Conservation (phyloP, 2,329 filamentous ascomycete genomes). For the Thermomyces lanuginosus region DNA sequence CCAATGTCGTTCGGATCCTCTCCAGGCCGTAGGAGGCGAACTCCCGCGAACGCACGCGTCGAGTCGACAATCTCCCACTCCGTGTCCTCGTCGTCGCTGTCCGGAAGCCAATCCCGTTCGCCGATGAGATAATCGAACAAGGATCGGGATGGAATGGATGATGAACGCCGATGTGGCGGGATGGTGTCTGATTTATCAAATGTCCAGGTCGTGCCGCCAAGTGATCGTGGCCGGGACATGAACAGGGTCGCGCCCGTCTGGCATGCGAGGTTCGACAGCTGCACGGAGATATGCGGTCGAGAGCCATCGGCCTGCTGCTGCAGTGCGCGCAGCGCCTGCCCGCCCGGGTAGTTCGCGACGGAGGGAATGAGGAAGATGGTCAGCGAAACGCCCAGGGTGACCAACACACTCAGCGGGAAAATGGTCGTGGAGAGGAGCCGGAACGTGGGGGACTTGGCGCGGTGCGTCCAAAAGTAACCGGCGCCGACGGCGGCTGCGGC, state of each 20-base stretch:
- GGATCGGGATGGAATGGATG: too few species aligned
- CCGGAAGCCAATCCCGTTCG: conserved; percentile 40
- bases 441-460: conserved; percentile 45
- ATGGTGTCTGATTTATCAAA: conserved; percentile 46
- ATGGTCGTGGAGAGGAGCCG: conserved; percentile 39
- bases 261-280: conserved; percentile 45
- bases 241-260: conserved; percentile 49
- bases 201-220: conserved; percentile 26
- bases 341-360: conserved; percentile 85
- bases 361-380: conserved; percentile 64
- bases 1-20: conserved; percentile 19
- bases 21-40: conserved; percentile 15
- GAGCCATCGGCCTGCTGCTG: conserved; percentile 18
- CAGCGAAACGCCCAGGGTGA: conserved; percentile 43
- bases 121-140: too few species aligned
- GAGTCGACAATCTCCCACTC: conserved; percentile 1
- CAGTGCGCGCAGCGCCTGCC: conserved; percentile 47
- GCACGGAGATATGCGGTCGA: conserved; percentile 24
- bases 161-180: conserved; percentile 29
- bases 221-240: conserved; percentile 14
- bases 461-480: conserved; percentile 50
- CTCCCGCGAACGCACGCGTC: not conserved
- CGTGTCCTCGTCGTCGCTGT: conserved; percentile 40
- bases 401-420: too few species aligned
- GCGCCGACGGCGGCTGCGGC: conserved; percentile 60